Conservation (phyloP, 805 yeast genomes). For the Saturnispora zaruensis region DNA sequence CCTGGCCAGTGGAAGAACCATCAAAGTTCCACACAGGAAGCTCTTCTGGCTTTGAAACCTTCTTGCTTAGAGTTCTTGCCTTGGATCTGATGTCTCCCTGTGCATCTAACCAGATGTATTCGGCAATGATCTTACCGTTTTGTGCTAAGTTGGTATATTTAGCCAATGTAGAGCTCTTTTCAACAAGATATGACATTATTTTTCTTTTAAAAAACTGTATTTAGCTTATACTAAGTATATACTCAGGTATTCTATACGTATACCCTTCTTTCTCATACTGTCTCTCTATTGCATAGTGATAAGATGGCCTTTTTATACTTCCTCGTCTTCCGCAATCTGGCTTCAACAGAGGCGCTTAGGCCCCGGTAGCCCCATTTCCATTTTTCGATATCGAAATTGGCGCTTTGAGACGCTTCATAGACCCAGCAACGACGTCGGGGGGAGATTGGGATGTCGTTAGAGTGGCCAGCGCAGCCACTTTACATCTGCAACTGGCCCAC, state of each 20-base stretch:
- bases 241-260: not conserved
- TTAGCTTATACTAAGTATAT: not conserved
- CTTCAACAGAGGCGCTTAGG: not conserved
- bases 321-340: not conserved
- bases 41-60: conserved; percentile 67
- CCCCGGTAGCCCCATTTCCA: not conserved
- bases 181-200: conserved; percentile 25
- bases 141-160: conserved; percentile 82
- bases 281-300: too few relatives aligned
- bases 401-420: not conserved
- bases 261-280: not conserved
- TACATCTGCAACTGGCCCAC: not conserved
- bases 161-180: conserved; percentile 71
- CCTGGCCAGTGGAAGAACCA: conserved; percentile 97
- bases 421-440: not conserved
- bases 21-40: conserved; percentile 99
- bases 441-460: not conserved
- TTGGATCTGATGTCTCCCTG: conserved; percentile 87
- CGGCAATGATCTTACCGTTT: conserved; percentile 83
- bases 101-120: conserved; percentile 97
- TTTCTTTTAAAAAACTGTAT: not conserved
- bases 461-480: not conserved
- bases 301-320: not conserved
- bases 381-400: not conserved
- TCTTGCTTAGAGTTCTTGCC: conserved; percentile 74